Evolutionary conservation across 768 basidiomycete species (phyloP), one percentile per base, ranked within the genome.

Genomic region (Hygrocybe coccinea): DNA sequence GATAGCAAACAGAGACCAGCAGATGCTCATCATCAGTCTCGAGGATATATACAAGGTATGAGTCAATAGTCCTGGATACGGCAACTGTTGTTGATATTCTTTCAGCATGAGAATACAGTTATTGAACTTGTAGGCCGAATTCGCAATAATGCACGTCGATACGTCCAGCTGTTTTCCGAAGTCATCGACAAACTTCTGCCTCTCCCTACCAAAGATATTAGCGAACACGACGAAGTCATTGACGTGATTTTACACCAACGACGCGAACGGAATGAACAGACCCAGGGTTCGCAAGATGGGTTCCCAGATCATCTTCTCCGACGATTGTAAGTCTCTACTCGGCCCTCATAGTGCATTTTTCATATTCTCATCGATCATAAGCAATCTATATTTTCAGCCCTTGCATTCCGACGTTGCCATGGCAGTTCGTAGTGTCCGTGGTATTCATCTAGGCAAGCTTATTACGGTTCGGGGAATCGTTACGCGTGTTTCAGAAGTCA

Each of bases 381-480:
- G 95, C 71, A 95, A 95, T 69, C 79, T 98, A 7, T 98, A 95
- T 73, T 95, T 99, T 74, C 83, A 85, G 50, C 94, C 97, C 50
- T 78, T 94, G 41, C 79, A 77, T n/a, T 85, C 79, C 14, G 85
- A 89, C 59, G 65, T 84, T 15, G 78, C 86, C 12, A 79, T 97
- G 67, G 94, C 97, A 36, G 97, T 98, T 14, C 86, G 97, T 50
- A 86, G 95, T 44, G 92, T 98, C 43, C 87, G 84, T 61, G 91
- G 94, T 12, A 64, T 73, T 7, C 86, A 92, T 59, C 81, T 98
- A n/a, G 97, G 97, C 46, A 86, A 82, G 59, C 77, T 98, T 56
- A 95, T 99, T 69, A 98, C 93, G 34, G 91, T 95, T 60, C 90
- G 95, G 39, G 97, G 97, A 54, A 98, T 99, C 62, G 93, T 98